These are phyloP conservation scores for Aurifilum marmelostoma DNA, from an alignment of 2,329 filamentous ascomycete species.

Conservation along the genomic window DNA sequence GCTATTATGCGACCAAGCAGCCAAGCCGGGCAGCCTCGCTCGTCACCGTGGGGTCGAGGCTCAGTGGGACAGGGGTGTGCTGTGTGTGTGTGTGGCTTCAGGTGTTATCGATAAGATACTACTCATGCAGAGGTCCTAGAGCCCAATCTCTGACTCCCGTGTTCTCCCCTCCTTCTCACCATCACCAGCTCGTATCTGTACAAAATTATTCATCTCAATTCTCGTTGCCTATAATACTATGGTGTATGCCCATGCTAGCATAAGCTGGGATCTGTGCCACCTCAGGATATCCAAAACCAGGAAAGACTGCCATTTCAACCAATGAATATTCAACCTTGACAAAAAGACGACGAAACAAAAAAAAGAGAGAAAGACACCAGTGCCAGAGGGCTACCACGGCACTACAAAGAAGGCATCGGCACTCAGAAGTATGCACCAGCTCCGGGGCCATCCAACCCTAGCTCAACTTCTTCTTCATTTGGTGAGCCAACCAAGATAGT, in stretches of 20 bases:
- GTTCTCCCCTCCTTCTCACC: neutral
- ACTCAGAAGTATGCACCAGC: neutral
- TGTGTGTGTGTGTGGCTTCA: neutral
- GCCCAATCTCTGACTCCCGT: neutral
- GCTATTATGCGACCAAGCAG: neutral
- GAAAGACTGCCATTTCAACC: neutral
- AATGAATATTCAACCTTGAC: neutral
- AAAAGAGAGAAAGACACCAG: neutral
- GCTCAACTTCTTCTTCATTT: constrained; percentile 43
- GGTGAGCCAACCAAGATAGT: constrained; percentile 63
- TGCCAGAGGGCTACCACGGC: neutral
- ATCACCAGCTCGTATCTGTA: neutral
- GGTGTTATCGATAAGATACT: constrained; percentile 18
- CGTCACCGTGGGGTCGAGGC: constrained; percentile 23
- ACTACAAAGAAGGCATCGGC: neutral
- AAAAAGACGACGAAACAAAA: neutral
- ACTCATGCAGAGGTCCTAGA: neutral
- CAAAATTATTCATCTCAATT: neutral
- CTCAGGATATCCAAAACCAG: neutral
- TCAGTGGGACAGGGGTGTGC: neutral
- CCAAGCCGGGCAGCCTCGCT: constrained; percentile 1
- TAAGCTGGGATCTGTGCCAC: neutral
- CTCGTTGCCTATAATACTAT: constrained; percentile 1
- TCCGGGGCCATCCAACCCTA: neutral
- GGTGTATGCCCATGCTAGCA: neutral